Evolutionary conservation across 352 stramenopile species (phyloP), one percentile per base, ranked within the genome.

Genomic region (Phytophthora syringae): DNA sequence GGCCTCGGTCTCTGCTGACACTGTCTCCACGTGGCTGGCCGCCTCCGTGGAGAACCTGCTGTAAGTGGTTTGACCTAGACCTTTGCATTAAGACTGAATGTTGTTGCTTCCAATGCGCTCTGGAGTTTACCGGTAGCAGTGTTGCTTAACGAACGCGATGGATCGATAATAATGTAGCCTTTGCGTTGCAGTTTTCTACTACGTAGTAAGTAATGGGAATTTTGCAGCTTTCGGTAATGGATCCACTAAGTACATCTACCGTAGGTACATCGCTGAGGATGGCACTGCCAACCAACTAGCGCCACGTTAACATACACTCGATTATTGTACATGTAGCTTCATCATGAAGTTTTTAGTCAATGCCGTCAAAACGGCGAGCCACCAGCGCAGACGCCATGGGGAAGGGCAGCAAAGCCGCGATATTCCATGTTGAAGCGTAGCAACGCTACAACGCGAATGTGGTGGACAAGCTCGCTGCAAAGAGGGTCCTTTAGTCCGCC

Each of bases 31-130:
- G 25, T 86, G 74, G 77, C 64, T 84, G 24, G 45, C 66, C 2
- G 62, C 69, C 16, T 72, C 67, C 12, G 74, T 81, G 6, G 55
- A 73, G 45, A 84, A 84, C 49, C 58, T 84, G 28, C 22, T 79
- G 21, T n/a, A n/a, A n/a, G n/a, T n/a, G n/a, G n/a, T n/a, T n/a
- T n/a, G n/a, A n/a, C n/a, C n/a, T n/a, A n/a, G n/a, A n/a, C n/a
- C n/a, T n/a, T n/a, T n/a, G n/a, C n/a, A n/a, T n/a, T n/a, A n/a
- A n/a, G n/a, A n/a, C n/a, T n/a, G n/a, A n/a, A n/a, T n/a, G n/a
- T n/a, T n/a, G n/a, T n/a, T n/a, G n/a, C n/a, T n/a, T n/a, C n/a
- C n/a, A n/a, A n/a, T n/a, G n/a, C n/a, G n/a, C n/a, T n/a, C n/a
- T n/a, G n/a, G n/a, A n/a, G n/a, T n/a, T n/a, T n/a, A n/a, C n/a